Evolutionary conservation across 257 asterid species (phyloP).

Genomic region (Penstemon newberryi): DNA sequence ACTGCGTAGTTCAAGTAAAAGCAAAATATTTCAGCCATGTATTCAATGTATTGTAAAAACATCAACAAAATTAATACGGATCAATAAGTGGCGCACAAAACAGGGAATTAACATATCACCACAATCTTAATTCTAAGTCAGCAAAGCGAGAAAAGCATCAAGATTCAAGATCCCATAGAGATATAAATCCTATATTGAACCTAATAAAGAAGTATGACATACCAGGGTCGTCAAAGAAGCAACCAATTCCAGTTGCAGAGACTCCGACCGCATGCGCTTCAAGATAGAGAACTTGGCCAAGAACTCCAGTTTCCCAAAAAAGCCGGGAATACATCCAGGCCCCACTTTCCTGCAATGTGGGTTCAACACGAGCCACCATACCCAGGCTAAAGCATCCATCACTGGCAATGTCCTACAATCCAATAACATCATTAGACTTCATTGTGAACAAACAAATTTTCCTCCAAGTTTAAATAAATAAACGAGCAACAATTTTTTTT

Average conservation of each 20-base stretch:
- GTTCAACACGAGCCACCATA: conserved; percentile 84
- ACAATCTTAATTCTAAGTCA: conserved; percentile 5
- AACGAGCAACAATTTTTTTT: no score
- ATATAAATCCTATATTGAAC: conserved; percentile 3
- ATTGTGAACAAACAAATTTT: no score
- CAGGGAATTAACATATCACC: background rate
- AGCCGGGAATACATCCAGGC: conserved; percentile 94
- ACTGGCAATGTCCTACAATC: conserved; percentile 72
- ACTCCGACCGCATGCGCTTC: conserved; percentile 92
- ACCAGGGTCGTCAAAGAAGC: conserved; percentile 97
- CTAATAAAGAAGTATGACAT: conserved; percentile 23
- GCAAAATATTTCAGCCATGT: no score
- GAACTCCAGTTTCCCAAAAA: conserved; percentile 98
- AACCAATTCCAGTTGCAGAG: conserved; percentile 96
- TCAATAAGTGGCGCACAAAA: no score
- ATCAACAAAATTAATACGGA: no score
- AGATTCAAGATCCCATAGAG: background rate
- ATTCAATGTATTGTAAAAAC: no score
- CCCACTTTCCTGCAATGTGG: conserved; percentile 56
- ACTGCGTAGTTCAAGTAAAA: no score
- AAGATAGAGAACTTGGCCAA: conserved; percentile 90
- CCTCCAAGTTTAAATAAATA: no score
- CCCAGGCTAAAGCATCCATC: conserved; percentile 99
- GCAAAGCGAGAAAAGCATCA: conserved; percentile 8
- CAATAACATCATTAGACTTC: background rate